phyloP scores from a whole-genome alignment of 2,329 filamentous ascomycete genomes.

The Fusarium phyllophilum region DNA sequence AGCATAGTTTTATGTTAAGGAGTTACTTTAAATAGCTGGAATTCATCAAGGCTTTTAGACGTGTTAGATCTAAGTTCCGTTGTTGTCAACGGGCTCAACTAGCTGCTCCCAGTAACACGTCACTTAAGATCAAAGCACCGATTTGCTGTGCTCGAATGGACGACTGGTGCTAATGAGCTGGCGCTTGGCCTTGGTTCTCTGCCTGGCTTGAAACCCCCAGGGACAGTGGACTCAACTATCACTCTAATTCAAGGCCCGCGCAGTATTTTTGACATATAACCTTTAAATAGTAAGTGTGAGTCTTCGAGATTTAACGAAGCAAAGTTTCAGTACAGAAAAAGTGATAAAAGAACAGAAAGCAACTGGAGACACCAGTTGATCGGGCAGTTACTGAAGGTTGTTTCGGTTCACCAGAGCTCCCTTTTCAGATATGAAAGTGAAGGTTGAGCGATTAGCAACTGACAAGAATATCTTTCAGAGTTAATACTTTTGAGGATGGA shows the following conservation, averaged over 20 bases:
- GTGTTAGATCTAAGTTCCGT: neutral
- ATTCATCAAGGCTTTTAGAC: neutral
- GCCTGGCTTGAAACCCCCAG: neutral
- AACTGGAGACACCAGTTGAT: neutral
- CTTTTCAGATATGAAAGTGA: neutral
- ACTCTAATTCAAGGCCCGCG: neutral
- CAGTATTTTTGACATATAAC: neutral
- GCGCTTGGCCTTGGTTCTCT: neutral
- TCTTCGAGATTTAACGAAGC: neutral
- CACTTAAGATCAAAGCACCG: no score
- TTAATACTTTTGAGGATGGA: neutral
- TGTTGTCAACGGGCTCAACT: neutral
- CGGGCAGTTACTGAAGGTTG: neutral
- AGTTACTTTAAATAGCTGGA: neutral
- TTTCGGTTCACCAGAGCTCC: no score
- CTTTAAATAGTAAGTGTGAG: neutral
- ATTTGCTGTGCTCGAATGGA: rapidly evolving
- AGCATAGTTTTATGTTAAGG: neutral
- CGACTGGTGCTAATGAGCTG: no score
- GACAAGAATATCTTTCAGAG: no score
- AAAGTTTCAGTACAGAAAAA: neutral
- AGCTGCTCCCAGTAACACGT: neutral
- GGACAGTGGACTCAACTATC: neutral
- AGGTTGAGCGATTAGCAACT: no score
- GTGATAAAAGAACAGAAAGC: neutral